These are phyloP conservation scores for Leccinellum rugosiceps DNA, from an alignment of 768 basidiomycete species.

Conservation along the genomic window DNA sequence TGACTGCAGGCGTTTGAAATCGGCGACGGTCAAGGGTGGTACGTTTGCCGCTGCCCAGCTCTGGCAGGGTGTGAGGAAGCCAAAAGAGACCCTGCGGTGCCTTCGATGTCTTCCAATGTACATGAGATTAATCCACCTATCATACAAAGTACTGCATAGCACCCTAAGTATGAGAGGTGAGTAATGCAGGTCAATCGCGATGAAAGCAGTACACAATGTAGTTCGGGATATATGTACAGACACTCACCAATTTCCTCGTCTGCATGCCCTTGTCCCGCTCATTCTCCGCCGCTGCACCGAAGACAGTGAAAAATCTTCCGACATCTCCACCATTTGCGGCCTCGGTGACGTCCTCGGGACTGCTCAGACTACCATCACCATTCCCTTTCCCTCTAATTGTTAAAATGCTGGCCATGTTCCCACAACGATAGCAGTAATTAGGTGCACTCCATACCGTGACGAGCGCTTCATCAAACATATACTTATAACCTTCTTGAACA, in stretches of 20 bases:
- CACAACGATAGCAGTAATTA: constrained; percentile 83
- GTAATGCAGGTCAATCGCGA: not conserved
- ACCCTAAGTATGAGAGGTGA: constrained; percentile 22
- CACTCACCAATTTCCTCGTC: constrained; percentile 65
- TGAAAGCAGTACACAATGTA: not conserved
- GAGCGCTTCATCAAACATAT: constrained; percentile 92
- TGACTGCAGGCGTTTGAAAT: not conserved
- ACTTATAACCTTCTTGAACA: constrained; percentile 93
- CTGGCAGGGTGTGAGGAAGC: no score
- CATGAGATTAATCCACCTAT: constrained; percentile 12
- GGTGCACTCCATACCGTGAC: constrained; percentile 94
- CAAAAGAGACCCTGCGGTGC: not conserved
- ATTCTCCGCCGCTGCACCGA: constrained; percentile 86
- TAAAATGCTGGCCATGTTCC: constrained; percentile 90
- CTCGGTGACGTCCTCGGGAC: not conserved
- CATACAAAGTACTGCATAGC: constrained; percentile 40
- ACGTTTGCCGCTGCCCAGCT: not conserved
- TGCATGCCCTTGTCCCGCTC: constrained; percentile 79
- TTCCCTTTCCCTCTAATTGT: constrained; percentile 68
- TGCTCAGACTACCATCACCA: constrained; percentile 11
- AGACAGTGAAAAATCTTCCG: constrained; percentile 71
- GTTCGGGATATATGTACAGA: not conserved
- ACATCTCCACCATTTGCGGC: constrained; percentile 14
- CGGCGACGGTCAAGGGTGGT: not conserved
- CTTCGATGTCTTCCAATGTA: not conserved